Evolutionary conservation across 306 rosid genomes (phyloP).

Genomic region (Lotus japonicus): DNA sequence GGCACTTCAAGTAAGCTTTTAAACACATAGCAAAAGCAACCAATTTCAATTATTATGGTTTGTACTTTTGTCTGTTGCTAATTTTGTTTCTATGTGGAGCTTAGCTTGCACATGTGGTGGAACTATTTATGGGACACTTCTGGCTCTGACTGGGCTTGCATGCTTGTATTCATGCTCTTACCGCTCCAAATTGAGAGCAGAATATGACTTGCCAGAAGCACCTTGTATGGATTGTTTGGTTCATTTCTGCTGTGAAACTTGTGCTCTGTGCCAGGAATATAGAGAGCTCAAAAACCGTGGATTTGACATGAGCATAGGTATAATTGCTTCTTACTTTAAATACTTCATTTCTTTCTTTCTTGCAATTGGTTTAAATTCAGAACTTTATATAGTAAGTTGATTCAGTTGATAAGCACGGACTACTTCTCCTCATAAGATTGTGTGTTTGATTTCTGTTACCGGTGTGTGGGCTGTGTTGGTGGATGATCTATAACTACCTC

Average conservation of each 20-base stretch:
- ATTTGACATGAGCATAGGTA: slow-evolving; percentile 56
- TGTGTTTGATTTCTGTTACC: no score
- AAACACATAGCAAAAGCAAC: no score
- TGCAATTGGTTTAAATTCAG: no score
- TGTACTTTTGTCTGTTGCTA: not conserved
- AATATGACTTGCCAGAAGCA: slow-evolving; percentile 52
- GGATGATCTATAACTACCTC: no score
- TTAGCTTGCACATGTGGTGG: slow-evolving; percentile 38
- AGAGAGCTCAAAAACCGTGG: slow-evolving; percentile 58
- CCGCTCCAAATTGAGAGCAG: slow-evolving; percentile 55
- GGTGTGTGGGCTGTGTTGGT: no score
- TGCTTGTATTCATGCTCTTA: slow-evolving; percentile 55
- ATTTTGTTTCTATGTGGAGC: not conserved
- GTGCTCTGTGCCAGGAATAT: slow-evolving; percentile 74
- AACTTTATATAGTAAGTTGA: no score
- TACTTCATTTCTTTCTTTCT: not conserved
- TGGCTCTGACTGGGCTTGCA: slow-evolving; percentile 35
- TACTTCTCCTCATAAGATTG: no score
- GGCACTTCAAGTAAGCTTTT: slow-evolving; percentile 44
- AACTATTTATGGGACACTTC: slow-evolving; percentile 24
- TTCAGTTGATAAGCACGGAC: no score
- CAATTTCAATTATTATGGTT: not conserved
- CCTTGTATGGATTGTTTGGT: slow-evolving; percentile 71
- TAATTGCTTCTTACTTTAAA: slow-evolving; percentile 4
- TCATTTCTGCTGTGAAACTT: slow-evolving; percentile 58